Percentiles rank a stretch among this genome's conserved stretches.
Conservation (phyloP, 1,284 basidiomycete species). For the Fistulina hepatica region DNA sequence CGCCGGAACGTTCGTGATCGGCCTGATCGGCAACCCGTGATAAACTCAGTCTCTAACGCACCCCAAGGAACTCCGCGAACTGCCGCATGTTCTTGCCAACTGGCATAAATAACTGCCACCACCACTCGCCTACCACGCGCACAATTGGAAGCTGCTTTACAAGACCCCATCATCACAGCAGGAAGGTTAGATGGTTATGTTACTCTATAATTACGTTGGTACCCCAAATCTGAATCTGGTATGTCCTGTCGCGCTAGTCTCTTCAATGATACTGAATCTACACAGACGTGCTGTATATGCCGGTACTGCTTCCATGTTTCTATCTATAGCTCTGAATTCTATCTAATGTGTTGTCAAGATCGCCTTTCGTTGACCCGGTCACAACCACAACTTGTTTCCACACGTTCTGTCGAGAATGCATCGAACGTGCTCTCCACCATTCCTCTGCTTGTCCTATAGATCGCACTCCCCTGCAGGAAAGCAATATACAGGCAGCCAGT, state of each 20-base stretch:
- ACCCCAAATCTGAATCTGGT: constrained; percentile 4
- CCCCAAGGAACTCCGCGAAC: too few relatives aligned
- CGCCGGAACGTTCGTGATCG: too few relatives aligned
- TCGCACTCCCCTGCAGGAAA: constrained; percentile 45
- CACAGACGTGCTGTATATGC: constrained; percentile 74
- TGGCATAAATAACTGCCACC: too few relatives aligned
- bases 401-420: constrained; percentile 76
- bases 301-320: constrained; percentile 32
- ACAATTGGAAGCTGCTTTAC: too few relatives aligned
- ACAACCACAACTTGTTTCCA: constrained; percentile 68
- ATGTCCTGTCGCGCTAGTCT: background rate
- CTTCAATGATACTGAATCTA: background rate
- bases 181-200: too few relatives aligned
- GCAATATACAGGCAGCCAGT: constrained; percentile 49
- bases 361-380: constrained; percentile 66
- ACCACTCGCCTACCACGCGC: too few relatives aligned
- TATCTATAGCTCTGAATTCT: background rate
- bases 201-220: constrained; percentile 1
- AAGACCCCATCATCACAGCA: too few relatives aligned
- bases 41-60: too few relatives aligned
- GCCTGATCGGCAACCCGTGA: too few relatives aligned
- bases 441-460: constrained; percentile 75
- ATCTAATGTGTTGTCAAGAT: constrained; percentile 25
- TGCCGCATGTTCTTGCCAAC: too few relatives aligned
- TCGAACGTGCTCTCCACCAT: constrained; percentile 51